A percentile compares a stretch with the other conserved stretches of the same genome.
Evolutionary conservation across 1,139 yeast genomes (phyloP).

Genomic region (Candida neerlandica): DNA sequence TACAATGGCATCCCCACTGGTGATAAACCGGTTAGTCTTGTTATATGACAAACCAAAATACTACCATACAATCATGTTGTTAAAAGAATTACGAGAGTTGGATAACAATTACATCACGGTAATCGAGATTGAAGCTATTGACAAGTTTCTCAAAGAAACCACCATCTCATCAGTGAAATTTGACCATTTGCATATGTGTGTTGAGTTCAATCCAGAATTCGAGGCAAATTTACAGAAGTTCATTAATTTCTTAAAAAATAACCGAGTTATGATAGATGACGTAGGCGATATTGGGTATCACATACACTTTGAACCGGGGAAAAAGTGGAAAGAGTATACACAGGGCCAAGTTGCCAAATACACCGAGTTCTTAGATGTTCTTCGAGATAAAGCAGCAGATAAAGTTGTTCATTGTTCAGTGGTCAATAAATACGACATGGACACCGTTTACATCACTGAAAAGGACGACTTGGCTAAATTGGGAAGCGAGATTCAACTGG

Average conservation of each 20-base stretch:
- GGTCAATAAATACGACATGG: constrained; percentile 40
- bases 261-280: constrained; percentile 21
- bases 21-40: constrained; percentile 28
- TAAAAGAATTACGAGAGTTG: constrained; percentile 27
- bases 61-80: constrained; percentile 30
- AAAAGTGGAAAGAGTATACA: constrained; percentile 39
- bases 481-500: constrained; percentile 44
- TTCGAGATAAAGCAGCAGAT: constrained; percentile 26
- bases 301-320: constrained; percentile 37
- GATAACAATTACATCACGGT: constrained; percentile 24
- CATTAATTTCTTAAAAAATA: constrained; percentile 24
- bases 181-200: constrained; percentile 34
- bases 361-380: constrained; percentile 24
- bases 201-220: constrained; percentile 38
- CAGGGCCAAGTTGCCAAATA: constrained; percentile 30
- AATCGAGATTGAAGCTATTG: constrained; percentile 22
- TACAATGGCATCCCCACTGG: not conserved
- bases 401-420: constrained; percentile 44
- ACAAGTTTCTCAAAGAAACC: constrained; percentile 15
- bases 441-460: constrained; percentile 39
- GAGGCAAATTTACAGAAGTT: constrained; percentile 25
- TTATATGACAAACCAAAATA: constrained; percentile 35
- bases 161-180: constrained; percentile 21
- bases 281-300: constrained; percentile 37
- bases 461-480: constrained; percentile 34